Percentiles rank a stretch among this genome's conserved stretches.
phyloP scores from a whole-genome alignment of 2,329 filamentous ascomycete genomes.

The Phaeophleospora eucalypticola region DNA sequence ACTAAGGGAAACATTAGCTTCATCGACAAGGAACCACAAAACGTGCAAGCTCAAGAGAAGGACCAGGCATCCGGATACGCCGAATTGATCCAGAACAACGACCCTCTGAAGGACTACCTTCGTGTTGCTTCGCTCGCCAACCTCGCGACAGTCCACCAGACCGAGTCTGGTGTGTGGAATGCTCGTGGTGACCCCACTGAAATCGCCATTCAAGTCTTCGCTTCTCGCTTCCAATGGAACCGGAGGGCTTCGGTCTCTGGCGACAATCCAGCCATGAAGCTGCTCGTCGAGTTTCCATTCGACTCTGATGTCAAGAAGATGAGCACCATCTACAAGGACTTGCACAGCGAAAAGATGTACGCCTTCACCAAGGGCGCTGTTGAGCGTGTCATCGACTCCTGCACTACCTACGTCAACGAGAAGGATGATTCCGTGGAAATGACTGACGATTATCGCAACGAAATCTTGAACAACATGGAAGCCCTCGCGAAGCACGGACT shows the following conservation, averaged over 20 bases:
- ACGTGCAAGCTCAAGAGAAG: slow-evolving; percentile 18
- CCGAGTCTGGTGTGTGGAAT: slow-evolving; percentile 56
- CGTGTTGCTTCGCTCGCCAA: slow-evolving; percentile 64
- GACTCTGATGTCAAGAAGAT: slow-evolving; percentile 73
- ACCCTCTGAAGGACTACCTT: slow-evolving; percentile 49
- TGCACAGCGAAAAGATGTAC: slow-evolving; percentile 46
- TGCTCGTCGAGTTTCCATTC: slow-evolving; percentile 67
- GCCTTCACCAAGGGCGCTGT: slow-evolving; percentile 66
- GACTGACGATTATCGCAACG: slow-evolving; percentile 49
- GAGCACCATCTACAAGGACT: slow-evolving; percentile 65
- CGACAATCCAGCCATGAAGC: slow-evolving; percentile 45
- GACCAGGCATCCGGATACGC: slow-evolving; percentile 17
- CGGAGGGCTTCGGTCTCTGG: slow-evolving; percentile 25
- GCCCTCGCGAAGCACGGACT: slow-evolving; percentile 59
- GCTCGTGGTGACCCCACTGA: slow-evolving; percentile 66
- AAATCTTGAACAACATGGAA: slow-evolving; percentile 66
- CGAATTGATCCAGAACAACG: slow-evolving; percentile 43
- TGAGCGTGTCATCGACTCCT: slow-evolving; percentile 63
- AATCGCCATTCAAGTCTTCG: slow-evolving; percentile 71
- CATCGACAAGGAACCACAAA: slow-evolving; percentile 20
- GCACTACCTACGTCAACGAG: slow-evolving; percentile 42
- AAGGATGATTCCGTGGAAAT: slow-evolving; percentile 45
- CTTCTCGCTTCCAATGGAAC: slow-evolving; percentile 55
- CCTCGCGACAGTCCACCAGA: slow-evolving; percentile 58
- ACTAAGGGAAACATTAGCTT: slow-evolving; percentile 56